Conservation (phyloP, 169 alveolate genomes). For the Theileria parva region DNA sequence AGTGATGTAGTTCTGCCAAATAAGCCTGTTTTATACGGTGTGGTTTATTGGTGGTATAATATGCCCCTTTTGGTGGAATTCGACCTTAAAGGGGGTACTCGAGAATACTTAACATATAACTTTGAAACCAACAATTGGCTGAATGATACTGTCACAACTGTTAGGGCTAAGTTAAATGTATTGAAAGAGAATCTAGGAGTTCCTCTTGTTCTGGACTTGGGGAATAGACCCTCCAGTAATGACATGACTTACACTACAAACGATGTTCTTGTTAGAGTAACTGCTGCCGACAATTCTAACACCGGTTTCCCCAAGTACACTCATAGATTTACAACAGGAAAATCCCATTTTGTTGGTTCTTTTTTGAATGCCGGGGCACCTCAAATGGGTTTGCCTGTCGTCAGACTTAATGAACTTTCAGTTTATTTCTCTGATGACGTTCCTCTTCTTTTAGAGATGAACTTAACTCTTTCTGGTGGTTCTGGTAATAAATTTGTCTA, state of each 20-base stretch:
- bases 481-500: neutral
- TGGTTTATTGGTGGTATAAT: constrained; percentile 9
- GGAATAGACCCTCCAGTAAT: neutral
- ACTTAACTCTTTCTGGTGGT: neutral
- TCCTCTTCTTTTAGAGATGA: constrained; percentile 12
- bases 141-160: neutral
- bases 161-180: neutral
- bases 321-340: constrained; percentile 11
- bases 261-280: constrained; percentile 2
- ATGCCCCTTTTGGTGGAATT: constrained; percentile 15
- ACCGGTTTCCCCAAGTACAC: constrained; percentile 2
- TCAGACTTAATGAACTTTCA: neutral
- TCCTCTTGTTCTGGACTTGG: constrained; percentile 5
- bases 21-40: neutral
- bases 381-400: constrained; percentile 9
- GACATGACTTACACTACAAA: neutral
- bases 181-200: constrained; percentile 5
- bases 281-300: neutral
- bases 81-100: constrained; percentile 8
- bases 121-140: constrained; percentile 13
- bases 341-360: constrained; percentile 9
- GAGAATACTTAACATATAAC: constrained; percentile 2
- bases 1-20: constrained; percentile 3
- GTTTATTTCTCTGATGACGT: constrained; percentile 9
- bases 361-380: neutral